Evolutionary conservation across 805 yeast genomes (phyloP), one percentile per base, ranked within the genome.

Genomic region (Candida wancherniae): DNA sequence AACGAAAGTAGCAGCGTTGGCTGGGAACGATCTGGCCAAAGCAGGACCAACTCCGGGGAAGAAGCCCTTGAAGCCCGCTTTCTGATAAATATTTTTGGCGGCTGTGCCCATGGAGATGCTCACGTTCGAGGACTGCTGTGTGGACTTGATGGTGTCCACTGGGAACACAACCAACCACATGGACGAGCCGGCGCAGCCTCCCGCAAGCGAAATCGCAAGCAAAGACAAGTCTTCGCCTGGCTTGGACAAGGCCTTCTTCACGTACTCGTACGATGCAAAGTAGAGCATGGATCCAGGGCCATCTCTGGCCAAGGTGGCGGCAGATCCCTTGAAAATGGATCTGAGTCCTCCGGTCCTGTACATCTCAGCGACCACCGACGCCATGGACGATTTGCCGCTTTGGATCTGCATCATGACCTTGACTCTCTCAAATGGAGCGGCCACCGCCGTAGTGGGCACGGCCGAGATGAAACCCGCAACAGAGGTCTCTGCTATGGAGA

Each of bases 1-100:
- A 20, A 86, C 73, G 64, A 90, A 90, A 3, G 97, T 88, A 6
- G 98, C 97, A n/a, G 98, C 98, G 59, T 92, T 90, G 14, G 97
- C 97, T 3, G 97, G 97, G 81, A 92, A 90, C 23, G 94, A 80
- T 58, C 98, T 75, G 15, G 86, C 75, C 51, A 90, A 65, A 2
- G 97, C 97, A 5, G 98, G 97, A 0, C 96, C 97, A 15, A 90
- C 70, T 35, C 98, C 98, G 3, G 97, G 97, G 84, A 88, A 90
- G 63, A 90, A 90, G 0, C 94, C 95, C 54, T 78, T 82, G 43
- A 86, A 44, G 15, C 97, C 97, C 14, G 88, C 90, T 40, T 74
- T 74, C 5, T 63, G 55, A 55, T 87, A 86, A 29, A 90, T 80
- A 32, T 72, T 65, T 35, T 64, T 63, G 6, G 95, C 75, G 20